Conservation (phyloP, 176 grass and related monocot species). For the Oryza glumipatula region DNA sequence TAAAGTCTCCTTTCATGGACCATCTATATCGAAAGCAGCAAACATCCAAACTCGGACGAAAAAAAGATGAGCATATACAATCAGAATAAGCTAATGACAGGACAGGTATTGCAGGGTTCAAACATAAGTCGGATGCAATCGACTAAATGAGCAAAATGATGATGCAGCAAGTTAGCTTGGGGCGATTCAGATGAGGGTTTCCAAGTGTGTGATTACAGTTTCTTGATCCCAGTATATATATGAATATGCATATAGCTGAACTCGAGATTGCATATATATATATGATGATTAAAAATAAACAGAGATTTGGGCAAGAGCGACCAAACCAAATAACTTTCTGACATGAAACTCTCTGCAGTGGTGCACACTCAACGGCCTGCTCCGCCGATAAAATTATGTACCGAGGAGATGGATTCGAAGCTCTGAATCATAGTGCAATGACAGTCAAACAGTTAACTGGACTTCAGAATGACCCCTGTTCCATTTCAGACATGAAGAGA, state of each 20-base stretch:
- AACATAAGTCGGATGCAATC: background rate
- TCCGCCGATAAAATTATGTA: conserved; percentile 49
- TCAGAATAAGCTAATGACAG: background rate
- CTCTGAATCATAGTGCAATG: conserved; percentile 23
- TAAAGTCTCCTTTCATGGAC: too few relatives aligned
- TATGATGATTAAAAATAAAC: background rate
- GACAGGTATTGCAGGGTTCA: background rate
- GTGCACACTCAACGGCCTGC: conserved; percentile 23
- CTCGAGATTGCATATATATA: conserved; percentile 20
- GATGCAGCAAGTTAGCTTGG: background rate
- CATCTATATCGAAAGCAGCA: too few relatives aligned
- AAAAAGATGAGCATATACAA: background rate
- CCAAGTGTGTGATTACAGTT: conserved; percentile 9
- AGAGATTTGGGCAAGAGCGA: conserved; percentile 7
- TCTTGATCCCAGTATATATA: conserved; percentile 33
- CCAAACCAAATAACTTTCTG: conserved; percentile 23
- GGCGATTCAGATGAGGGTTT: conserved; percentile 29
- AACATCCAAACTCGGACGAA: background rate
- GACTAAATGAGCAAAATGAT: conserved; percentile 4
- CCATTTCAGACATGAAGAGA: conserved; percentile 45
- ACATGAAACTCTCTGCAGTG: conserved; percentile 20
- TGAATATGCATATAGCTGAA: conserved; percentile 26
- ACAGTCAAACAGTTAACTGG: conserved; percentile 27
- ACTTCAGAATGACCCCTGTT: conserved; percentile 45
- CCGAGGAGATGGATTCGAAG: conserved; percentile 18